Evolutionary conservation across 164 flowering plant genomes (phyloP), one percentile per base, ranked within the genome.

Genomic region (Vitis rotundifolia): DNA sequence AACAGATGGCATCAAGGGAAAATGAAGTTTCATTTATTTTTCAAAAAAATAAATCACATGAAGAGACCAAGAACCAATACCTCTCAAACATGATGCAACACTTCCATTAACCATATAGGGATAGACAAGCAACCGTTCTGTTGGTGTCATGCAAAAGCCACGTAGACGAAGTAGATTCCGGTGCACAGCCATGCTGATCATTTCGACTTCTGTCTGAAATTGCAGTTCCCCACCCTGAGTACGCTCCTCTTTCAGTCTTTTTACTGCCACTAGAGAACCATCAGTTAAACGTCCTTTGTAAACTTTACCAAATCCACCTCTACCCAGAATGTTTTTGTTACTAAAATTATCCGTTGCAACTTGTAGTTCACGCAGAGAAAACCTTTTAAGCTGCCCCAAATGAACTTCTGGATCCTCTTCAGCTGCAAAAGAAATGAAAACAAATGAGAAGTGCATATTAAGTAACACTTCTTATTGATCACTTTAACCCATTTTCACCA

Each of bases 161-260:
- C 88, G 85, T 7, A 88, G 67, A 12, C 89, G 79, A 7, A 87
- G 84, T 37, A 88, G 79, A 79, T 88, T 88, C 22, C 89, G 80
- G 71, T 88, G 91, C 63, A 88, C 91, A 44, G 91, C 91, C 91
- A 88, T 84, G 70, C 91, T 87, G 59, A 87, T 87, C 87, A 87
- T 81, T 69, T 87, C 89, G 2, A 87, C 89, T 71, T 87, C 90
- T 6, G 88, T 85, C 63, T 87, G 90, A 76, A 87, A 87, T 68
- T 87, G 90, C 75, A 85, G 64, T 75, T 87, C 91, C 9, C 91
- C 91, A 26, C 91, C 88, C 19, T 79, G 86, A 0, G 87, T 86
- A 3, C 91, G 84, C 68, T 86, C 91, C 72, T 87, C 91, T 71
- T 86, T 87, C 11, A 87, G 79, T 68, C 89, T 81, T 78, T 87